Percentiles rank a stretch among this genome's conserved stretches.
Conservation (phyloP, 192 early-diverging fungal species). For the Coemansia asiatica region DNA sequence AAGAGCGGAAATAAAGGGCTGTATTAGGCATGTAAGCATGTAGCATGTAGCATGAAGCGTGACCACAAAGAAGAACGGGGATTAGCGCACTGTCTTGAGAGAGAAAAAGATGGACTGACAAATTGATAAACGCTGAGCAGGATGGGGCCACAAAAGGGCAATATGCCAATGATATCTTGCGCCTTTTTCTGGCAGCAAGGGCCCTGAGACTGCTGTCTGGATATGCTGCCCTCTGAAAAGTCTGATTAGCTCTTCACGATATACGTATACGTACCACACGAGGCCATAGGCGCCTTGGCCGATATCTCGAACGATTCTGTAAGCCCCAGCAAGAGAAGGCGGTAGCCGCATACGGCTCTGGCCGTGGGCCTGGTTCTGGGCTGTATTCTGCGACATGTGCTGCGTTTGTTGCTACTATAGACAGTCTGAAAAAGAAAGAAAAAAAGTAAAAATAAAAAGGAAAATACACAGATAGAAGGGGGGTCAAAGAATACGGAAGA, state of each 20-base stretch:
- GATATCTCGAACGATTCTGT: conserved; percentile 76
- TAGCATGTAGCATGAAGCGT: not conserved
- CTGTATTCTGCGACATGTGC: conserved; percentile 36
- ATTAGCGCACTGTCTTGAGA: not conserved
- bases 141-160: no score
- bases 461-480: no score
- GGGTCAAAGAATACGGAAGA: not conserved
- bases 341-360: conserved; percentile 58
- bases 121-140: no score
- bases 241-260: no score
- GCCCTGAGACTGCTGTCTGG: not conserved
- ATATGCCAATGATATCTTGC: no score
- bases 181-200: no score
- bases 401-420: not conserved
- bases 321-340: conserved; percentile 60
- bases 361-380: conserved; percentile 8
- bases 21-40: not conserved
- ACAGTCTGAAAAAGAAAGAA: not conserved
- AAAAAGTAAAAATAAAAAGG: not conserved
- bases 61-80: not conserved
- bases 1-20: not conserved
- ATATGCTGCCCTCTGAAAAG: no score
- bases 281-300: conserved; percentile 89
- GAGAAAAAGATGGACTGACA: not conserved
- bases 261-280: conserved; percentile 73